Base-by-base conservation (phyloP, 306 rosid species). In the Dryas alaskensis region DNA sequence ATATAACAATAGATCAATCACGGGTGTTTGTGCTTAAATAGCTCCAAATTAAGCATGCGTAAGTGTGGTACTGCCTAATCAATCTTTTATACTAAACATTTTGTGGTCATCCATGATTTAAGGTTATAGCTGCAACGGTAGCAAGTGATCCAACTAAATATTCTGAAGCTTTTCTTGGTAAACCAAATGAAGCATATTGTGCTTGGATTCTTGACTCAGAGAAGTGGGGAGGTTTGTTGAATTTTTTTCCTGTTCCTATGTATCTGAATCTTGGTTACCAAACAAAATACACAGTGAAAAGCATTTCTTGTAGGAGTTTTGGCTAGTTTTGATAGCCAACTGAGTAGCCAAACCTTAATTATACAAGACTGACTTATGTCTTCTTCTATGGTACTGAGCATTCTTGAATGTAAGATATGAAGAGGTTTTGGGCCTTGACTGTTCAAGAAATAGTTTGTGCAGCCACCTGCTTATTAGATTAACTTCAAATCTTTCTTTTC, bases 41-140 rank as follows among this genome's bases (percentile, higher is more conserved):
- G 22, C 73, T 10, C 39, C 48, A 4, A 5, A 11, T 12, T 70
- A 22, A 43, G 52, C 22, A 55, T 42, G 53, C 54, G 17, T 6
- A 65, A 5, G 6, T 55, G 10, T 3, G 13, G 17, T 46, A 47
- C 66, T 11, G 58, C 62, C 49, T 37, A 6, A 37, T 67, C 31
- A 37, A 16, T 10, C 42, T 71, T 40, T 50, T 69, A 9, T 62
- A 58, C 53, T 42, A 19, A 5, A 16, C 13, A 7, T 74, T 60
- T 40, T 50, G 1, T 69, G 57, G 13, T 46, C 44, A 69, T 60
- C 74, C 44, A 11, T 37, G 47, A 60, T 80, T 57, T 73, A 81
- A 95, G 99, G 96, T 95, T 73, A 90, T 92, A 79, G 99, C 99
- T 72, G 92, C 97, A 67, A 82, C 96, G 16, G 98, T 95, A 64